These are phyloP conservation scores for Micromonas commoda DNA, from an alignment of 139 green algal species.

Conservation along the genomic window DNA sequence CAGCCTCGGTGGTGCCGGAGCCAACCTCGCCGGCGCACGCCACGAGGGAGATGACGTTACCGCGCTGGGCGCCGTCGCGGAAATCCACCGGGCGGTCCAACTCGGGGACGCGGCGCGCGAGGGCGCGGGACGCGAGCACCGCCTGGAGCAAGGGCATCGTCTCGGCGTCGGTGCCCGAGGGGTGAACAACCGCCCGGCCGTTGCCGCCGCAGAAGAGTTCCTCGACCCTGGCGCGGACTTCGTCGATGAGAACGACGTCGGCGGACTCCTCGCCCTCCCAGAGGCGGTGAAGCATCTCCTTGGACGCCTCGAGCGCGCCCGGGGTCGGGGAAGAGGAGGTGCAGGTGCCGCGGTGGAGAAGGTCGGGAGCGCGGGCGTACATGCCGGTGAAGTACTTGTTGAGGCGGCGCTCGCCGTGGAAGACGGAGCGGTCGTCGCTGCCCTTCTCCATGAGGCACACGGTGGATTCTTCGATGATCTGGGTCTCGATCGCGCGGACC, in stretches of 20 bases:
- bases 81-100: not conserved
- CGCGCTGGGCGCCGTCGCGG: not conserved
- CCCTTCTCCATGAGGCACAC: conserved; percentile 29
- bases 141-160: conserved; percentile 22
- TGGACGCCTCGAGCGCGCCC: not conserved
- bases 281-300: not conserved
- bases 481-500: conserved; percentile 6
- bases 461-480: conserved; percentile 12
- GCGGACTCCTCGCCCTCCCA: not conserved
- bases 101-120: not conserved
- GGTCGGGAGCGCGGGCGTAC: not conserved
- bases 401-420: not conserved
- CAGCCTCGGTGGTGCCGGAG: conserved; percentile 3
- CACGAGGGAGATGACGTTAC: conserved; percentile 14
- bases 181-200: conserved; percentile 3
- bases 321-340: conserved; percentile 15
- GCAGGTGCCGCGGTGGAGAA: conserved; percentile 19
- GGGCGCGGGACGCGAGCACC: conserved; percentile 4
- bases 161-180: conserved; percentile 20
- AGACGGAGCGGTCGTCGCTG: conserved; percentile 20
- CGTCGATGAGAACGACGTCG: conserved; percentile 9
- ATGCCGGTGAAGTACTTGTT: conserved; percentile 32
- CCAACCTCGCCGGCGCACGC: conserved; percentile 22
- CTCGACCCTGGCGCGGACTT: conserved; percentile 13
- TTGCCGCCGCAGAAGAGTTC: not conserved